These are phyloP conservation scores for Rhodotorula sp. DNA, from an alignment of 1,284 basidiomycete genomes.

Conservation along the genomic window DNA sequence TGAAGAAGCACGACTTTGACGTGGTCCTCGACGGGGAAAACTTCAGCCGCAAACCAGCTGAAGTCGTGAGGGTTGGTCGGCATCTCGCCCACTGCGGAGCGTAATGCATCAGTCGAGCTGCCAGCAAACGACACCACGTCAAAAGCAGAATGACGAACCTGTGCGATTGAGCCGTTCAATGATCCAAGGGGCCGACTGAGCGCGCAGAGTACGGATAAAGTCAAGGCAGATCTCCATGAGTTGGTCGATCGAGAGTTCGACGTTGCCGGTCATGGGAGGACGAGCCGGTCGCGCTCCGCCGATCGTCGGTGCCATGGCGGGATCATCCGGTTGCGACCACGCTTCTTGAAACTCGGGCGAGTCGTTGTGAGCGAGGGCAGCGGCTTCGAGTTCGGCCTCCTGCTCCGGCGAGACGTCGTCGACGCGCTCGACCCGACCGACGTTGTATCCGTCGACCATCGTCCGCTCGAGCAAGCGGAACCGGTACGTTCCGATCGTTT, in stretches of 20 bases:
- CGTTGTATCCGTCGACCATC: conserved; percentile 80
- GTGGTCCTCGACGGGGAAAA: conserved; percentile 91
- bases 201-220: conserved; percentile 76
- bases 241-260: conserved; percentile 48
- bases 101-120: not conserved
- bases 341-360: not conserved
- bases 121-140: too few relatives aligned
- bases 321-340: conserved; percentile 3
- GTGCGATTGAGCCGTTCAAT: conserved; percentile 76
- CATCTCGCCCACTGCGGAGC: conserved; percentile 32
- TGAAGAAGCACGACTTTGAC: conserved; percentile 93
- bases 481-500: conserved; percentile 76
- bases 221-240: conserved; percentile 72
- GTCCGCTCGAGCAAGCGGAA: conserved; percentile 82
- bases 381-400: conserved; percentile 51
- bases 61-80: conserved; percentile 61
- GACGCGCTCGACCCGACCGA: conserved; percentile 73
- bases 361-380: conserved; percentile 31
- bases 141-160: conserved; percentile 57
- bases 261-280: conserved; percentile 32
- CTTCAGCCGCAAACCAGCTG: conserved; percentile 83
- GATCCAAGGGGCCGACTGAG: conserved; percentile 85
- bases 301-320: not conserved
- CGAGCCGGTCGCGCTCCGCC: not conserved
- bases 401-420: conserved; percentile 60